phyloP scores from a whole-genome alignment of 140 eudicot genomes.

The Flaveria floridana region DNA sequence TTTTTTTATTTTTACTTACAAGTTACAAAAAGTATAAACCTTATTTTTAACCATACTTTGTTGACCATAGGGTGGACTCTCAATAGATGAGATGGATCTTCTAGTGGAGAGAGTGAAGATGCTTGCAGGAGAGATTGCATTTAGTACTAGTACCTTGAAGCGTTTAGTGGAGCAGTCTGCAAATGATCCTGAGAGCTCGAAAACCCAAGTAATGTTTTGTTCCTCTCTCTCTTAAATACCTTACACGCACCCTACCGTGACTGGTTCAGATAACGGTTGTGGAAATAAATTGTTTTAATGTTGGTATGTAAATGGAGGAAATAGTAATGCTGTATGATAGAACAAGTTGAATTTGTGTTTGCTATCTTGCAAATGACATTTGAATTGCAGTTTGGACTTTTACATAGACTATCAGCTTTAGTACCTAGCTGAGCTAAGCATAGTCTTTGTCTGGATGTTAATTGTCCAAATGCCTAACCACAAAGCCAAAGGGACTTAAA shows the following conservation, averaged over 20 bases:
- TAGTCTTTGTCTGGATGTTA: neutral
- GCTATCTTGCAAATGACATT: conserved; percentile 2
- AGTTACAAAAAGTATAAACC: neutral
- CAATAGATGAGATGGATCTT: conserved; percentile 80
- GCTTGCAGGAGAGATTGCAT: conserved; percentile 91
- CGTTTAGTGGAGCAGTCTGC: conserved; percentile 77
- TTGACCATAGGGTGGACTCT: conserved; percentile 52
- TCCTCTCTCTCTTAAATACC: neutral
- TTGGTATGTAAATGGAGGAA: conserved; percentile 1
- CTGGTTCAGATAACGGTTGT: conserved; percentile 1
- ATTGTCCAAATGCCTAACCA: neutral
- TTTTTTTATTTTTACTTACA: conserved; percentile 2
- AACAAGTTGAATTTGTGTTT: conserved; percentile 3
- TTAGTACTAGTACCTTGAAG: conserved; percentile 73
- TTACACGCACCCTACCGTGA: neutral
- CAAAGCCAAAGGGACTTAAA: neutral
- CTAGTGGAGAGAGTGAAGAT: conserved; percentile 79
- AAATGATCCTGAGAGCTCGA: conserved; percentile 79
- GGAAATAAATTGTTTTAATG: conserved; percentile 2
- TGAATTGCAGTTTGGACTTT: too few species aligned
- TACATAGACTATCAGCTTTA: too few species aligned
- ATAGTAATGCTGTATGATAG: conserved; percentile 2
- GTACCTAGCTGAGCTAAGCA: neutral
- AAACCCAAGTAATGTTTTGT: conserved; percentile 54
- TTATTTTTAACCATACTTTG: conserved; percentile 21